A percentile compares a stretch with the other conserved stretches of the same genome.
phyloP scores from a whole-genome alignment of 768 basidiomycete species.

The Suillus spraguei region DNA sequence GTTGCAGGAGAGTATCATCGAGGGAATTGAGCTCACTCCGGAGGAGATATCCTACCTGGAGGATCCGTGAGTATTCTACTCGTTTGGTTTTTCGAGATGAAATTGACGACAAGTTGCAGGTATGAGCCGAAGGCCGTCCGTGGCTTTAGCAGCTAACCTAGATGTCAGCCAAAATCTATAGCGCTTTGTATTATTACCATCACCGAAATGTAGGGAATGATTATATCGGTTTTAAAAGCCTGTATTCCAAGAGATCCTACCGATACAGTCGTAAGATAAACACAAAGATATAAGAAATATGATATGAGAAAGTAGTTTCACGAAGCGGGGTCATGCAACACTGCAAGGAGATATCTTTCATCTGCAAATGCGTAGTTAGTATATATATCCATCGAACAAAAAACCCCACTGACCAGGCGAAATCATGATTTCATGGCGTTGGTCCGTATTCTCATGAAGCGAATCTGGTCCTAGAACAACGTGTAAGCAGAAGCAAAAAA shows the following conservation, averaged over 20 bases:
- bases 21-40: slow-evolving; percentile 23
- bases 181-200: background rate
- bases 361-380: slow-evolving; percentile 44
- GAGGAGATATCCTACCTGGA: slow-evolving; percentile 36
- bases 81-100: background rate
- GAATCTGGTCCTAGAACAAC: slow-evolving; percentile 70
- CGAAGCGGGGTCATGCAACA: slow-evolving; percentile 75
- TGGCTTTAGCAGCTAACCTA: background rate
- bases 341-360: slow-evolving; percentile 78
- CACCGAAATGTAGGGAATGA: background rate
- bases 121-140: slow-evolving; percentile 26
- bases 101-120: slow-evolving; percentile 14
- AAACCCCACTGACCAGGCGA: slow-evolving; percentile 70
- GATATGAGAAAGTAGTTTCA: slow-evolving; percentile 21
- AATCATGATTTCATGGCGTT: slow-evolving; percentile 92
- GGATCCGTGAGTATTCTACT: slow-evolving; percentile 25
- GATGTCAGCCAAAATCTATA: background rate
- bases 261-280: slow-evolving; percentile 2
- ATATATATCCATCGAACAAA: background rate
- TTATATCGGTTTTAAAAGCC: background rate
- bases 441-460: slow-evolving; percentile 89
- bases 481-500: background rate
- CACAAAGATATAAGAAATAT: background rate
- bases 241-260: slow-evolving; percentile 5
- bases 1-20: slow-evolving; percentile 33